Base-by-base conservation (phyloP, 116 monocot genomes). In the Cymodocea nodosa region DNA sequence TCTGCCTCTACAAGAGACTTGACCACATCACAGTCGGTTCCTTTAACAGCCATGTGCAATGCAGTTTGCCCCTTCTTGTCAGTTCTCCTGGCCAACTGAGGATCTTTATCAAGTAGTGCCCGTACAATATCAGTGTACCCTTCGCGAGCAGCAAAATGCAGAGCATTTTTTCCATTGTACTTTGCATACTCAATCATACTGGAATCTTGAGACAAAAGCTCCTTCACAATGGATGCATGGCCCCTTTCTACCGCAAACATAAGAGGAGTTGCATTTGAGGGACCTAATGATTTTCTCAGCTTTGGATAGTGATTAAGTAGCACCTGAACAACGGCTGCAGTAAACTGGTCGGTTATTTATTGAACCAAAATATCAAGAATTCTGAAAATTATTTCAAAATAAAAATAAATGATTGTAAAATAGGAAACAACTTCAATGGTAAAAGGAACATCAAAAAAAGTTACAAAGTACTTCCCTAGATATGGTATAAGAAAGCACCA, bases 21-120 rank as follows among this genome's bases (percentile, higher is more conserved):
- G 11, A 87, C 87, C 59, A 85, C 94, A 56, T 67, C 81, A 61
- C 66, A 73, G 34, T 48, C 81, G 19, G 77, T 83, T 79, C 94
- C 94, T 60, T 90, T 95, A 6, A 83, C 94, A 22, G 94, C 94
- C 90, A 95, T 87, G 70, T 90, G 94, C 48, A 95, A 71, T 56
- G 94, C 82, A 56, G 90, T 90, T 66, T 95, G 94, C 16, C 94
- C 94, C 62, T 94, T 94, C 75, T 84, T 94, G 70, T 94, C 94
- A 52, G 86, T 89, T 56, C 82, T 87, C 37, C 84, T 52, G n/a
- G 89, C 89, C 67, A 94, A 76, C 67, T 84, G 87, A 17, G 86
- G 75, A 66, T 94, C 89, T 37, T 73, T 82, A 0, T 76, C 70
- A 15, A 94, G 77, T 56, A 94, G 60, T 56, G 77, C 79, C 52